Conservation (phyloP, 305 asterid genomes). For the Fraxinus nigra region DNA sequence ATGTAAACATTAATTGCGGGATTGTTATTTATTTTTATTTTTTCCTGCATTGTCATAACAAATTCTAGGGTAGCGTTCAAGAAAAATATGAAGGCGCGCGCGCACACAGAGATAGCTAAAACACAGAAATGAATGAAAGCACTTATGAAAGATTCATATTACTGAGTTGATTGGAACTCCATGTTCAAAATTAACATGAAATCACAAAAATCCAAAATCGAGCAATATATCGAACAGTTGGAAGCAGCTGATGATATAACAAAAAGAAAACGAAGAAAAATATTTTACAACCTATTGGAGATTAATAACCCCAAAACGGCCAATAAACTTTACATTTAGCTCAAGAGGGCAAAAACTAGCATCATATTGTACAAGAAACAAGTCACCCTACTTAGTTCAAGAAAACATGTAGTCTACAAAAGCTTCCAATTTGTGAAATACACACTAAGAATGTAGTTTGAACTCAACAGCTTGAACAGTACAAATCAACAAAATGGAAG, state of each 20-base stretch:
- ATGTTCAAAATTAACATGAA: not conserved
- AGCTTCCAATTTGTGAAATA: slow-evolving; percentile 2
- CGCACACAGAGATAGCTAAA: not conserved
- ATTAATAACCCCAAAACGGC: not conserved
- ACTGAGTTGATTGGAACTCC: not conserved
- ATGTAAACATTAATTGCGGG: too few relatives aligned
- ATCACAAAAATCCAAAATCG: not conserved
- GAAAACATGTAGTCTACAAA: slow-evolving; percentile 10
- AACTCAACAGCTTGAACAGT: slow-evolving; percentile 13
- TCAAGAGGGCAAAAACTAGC: slow-evolving; percentile 10
- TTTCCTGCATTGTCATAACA: too few relatives aligned
- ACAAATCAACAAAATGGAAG: slow-evolving; percentile 5
- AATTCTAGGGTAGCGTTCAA: not conserved
- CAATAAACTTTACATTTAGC: slow-evolving; percentile 26
- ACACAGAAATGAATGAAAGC: not conserved
- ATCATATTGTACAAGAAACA: slow-evolving; percentile 21
- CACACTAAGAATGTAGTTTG: not conserved
- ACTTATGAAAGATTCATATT: not conserved
- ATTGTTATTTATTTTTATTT: too few relatives aligned
- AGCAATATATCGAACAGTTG: not conserved
- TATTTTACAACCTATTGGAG: slow-evolving; percentile 18
- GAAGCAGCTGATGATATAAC: not conserved
- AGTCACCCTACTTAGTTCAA: not conserved
- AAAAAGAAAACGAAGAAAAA: not conserved
- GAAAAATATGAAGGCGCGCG: not conserved